Percentiles rank a stretch among this genome's conserved stretches.
These are phyloP conservation scores for Sanghuangporus sanghuang DNA, from an alignment of 1,284 basidiomycete species.

Conservation along the genomic window DNA sequence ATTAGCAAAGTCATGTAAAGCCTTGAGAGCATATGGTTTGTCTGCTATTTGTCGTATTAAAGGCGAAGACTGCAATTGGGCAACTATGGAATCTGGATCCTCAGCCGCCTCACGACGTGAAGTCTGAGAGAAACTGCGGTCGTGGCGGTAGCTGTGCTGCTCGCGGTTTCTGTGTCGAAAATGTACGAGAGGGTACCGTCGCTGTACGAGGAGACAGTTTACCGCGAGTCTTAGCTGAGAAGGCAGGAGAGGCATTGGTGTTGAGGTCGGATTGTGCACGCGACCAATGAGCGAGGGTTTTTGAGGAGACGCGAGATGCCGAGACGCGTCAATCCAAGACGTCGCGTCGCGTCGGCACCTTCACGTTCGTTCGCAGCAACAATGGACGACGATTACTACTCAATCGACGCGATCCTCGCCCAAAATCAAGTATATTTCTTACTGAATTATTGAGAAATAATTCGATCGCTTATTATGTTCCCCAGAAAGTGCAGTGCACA, in stretches of 20 bases:
- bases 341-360: constrained; percentile 7
- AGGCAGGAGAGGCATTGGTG: constrained; percentile 13
- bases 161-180: constrained; percentile 11
- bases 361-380: not conserved
- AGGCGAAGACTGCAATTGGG: constrained; percentile 22
- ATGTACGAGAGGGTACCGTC: constrained; percentile 8
- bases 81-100: constrained; percentile 31
- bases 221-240: constrained; percentile 20
- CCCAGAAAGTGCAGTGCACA: constrained; percentile 83
- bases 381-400: constrained; percentile 88
- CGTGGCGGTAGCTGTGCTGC: not conserved
- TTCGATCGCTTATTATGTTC: not conserved
- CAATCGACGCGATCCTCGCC: constrained; percentile 80
- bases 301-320: not conserved
- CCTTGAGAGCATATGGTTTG: constrained; percentile 44
- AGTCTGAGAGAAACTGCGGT: constrained; percentile 33
- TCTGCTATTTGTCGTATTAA: constrained; percentile 44
- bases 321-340: constrained; percentile 4
- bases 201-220: constrained; percentile 15
- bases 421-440: constrained; percentile 70
- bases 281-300: not conserved
- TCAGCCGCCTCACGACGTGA: constrained; percentile 33
- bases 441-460: not conserved
- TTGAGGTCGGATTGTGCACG: not conserved
- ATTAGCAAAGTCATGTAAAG: constrained; percentile 40